Evolutionary conservation across 768 basidiomycete genomes (phyloP), one percentile per base, ranked within the genome.

Genomic region (Leccinum pellstonianum): DNA sequence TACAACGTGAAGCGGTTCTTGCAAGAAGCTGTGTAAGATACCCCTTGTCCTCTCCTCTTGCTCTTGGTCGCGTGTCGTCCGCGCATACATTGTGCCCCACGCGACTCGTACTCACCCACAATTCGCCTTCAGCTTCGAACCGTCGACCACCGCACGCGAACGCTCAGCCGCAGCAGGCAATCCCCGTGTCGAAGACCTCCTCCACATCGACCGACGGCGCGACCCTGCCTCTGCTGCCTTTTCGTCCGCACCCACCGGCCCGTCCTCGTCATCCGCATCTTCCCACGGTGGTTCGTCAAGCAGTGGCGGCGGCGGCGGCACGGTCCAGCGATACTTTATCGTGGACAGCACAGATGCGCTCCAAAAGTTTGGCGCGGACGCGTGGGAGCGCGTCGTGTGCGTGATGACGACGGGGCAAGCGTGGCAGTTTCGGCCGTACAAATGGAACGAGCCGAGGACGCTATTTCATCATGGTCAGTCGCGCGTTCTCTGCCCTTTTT

Each of bases 351-450:
- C 91, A 0, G 96, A 99, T 66, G 94, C 96, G 1, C 77, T 99
- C 23, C 82, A 85, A 35, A 98, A 98, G 75, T 95, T 99, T 64
- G 91, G 90, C 5, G 80, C 89, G 4, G 95, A 97, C 61, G 90
- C 93, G 2, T 98, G 96, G 95, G 95, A 98, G 57, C 84, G 96
- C 38, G 97, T 99, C 5, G 89, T 97, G 4, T 97, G 95, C 64
- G 96, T 99, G 15, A 89, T 97, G 86, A 98, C 97, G 9, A 99
- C 97, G 0, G 97, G 97, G 1, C 96, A 98, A 66, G 89, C 91
- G 33, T 98, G 97, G 97, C 97, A 99, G 72, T 99, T 99, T 76
- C 81, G 88, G 58, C 90, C 92, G 17, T 98, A 98, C 77, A 95
- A 96, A 71, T 99, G 96, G 96, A 87, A 82, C 53, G 95, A 98